Evolutionary conservation across 2,329 filamentous ascomycete species (phyloP).

Genomic region (Sclerotinia trifoliorum): DNA sequence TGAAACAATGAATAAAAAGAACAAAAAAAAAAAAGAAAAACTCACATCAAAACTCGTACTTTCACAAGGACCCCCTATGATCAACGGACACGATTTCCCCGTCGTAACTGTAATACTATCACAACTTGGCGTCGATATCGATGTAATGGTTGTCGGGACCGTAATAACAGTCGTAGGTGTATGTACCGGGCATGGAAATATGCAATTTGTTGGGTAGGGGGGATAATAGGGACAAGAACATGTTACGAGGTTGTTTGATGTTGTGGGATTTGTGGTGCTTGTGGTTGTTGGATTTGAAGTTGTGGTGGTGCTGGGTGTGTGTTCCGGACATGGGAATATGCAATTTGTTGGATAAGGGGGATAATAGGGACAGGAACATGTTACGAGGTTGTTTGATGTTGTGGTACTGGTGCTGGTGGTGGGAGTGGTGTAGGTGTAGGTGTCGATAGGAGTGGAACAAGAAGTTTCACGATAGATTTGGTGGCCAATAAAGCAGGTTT

Average conservation of each 20-base stretch:
- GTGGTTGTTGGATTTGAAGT: too few species aligned
- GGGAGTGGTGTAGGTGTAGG: background rate
- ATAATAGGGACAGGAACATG: slow-evolving; percentile 14
- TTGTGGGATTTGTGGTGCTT: background rate
- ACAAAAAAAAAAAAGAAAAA: too few species aligned
- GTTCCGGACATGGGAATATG: background rate
- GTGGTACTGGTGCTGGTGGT: background rate
- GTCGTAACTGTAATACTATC: background rate
- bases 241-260: background rate
- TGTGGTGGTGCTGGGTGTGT: too few species aligned
- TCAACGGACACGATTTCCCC: background rate
- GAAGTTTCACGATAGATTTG: slow-evolving; percentile 12
- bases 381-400: background rate
- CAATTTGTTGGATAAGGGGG: slow-evolving; percentile 13
- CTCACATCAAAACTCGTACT: background rate
- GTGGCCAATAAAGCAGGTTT: slow-evolving; percentile 24
- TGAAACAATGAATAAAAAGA: too few species aligned
- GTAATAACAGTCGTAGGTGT: background rate
- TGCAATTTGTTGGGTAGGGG: slow-evolving; percentile 9
- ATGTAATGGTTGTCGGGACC: background rate
- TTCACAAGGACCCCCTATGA: background rate
- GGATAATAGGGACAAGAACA: slow-evolving; percentile 14
- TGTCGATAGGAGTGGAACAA: background rate
- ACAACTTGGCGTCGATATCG: background rate
- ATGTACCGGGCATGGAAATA: background rate